phyloP scores from a whole-genome alignment of 2,329 filamentous ascomycete genomes.

The Zalaria obscura region DNA sequence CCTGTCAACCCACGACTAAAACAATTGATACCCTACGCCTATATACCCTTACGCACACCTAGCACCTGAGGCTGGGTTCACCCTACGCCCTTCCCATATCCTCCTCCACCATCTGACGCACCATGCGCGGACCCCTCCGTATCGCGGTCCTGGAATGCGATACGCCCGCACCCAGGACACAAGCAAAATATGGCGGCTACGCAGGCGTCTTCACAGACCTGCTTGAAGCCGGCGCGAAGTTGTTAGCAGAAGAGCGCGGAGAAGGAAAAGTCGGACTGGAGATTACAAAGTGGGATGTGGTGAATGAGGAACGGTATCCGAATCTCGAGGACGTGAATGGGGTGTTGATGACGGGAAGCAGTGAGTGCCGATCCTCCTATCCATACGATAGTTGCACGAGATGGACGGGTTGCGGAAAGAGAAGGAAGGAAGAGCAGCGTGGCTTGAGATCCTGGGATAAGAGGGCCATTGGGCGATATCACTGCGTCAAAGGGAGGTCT shows the following conservation, averaged over 20 bases:
- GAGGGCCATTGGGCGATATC: no score
- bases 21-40: no score
- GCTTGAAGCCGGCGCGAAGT: constrained; percentile 33
- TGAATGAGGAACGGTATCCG: constrained; percentile 56
- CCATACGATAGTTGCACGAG: neutral
- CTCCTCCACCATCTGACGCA: neutral
- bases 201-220: constrained; percentile 44
- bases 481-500: no score
- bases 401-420: neutral
- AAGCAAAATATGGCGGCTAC: constrained; percentile 56
- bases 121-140: constrained; percentile 33
- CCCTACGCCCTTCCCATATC: no score
- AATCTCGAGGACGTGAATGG: constrained; percentile 63
- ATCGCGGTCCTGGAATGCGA: constrained; percentile 86
- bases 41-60: no score
- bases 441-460: neutral
- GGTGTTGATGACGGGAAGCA: constrained; percentile 58
- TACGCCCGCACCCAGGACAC: constrained; percentile 51
- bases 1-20: no score
- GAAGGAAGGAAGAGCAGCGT: neutral
- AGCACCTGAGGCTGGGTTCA: no score
- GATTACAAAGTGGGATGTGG: constrained; percentile 57
- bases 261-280: constrained; percentile 29
- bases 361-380: constrained; percentile 11
- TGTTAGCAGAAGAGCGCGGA: constrained; percentile 1